Evolutionary conservation across 495 filamentous ascomycete genomes (phyloP).

Genomic region (Ramalina intermedia): DNA sequence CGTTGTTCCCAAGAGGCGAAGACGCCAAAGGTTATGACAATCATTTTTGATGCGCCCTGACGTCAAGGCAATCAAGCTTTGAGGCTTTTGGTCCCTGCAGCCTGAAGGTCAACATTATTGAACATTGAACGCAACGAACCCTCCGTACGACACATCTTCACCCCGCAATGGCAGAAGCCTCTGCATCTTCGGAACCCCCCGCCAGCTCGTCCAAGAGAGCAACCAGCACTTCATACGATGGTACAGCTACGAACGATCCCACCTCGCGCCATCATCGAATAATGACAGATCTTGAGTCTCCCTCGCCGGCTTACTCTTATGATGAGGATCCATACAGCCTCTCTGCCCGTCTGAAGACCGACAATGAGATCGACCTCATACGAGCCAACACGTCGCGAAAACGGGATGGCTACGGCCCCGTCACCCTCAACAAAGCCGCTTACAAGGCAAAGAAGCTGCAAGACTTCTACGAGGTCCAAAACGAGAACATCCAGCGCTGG

Average conservation of each 20-base stretch:
- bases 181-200: constrained; percentile 2
- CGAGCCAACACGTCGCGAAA: constrained; percentile 73
- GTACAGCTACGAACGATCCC: constrained; percentile 25
- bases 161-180: constrained; percentile 16
- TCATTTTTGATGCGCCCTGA: too few species aligned
- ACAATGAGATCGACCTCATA: constrained; percentile 64
- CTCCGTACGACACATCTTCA: constrained; percentile 29
- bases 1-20: too few species aligned
- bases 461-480: constrained; percentile 82
- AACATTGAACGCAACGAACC: not conserved
- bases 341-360: constrained; percentile 61
- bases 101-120: too few species aligned
- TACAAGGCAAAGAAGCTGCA: constrained; percentile 47
- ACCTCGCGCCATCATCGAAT: constrained; percentile 28
- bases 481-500: constrained; percentile 82
- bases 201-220: constrained; percentile 20
- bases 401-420: constrained; percentile 37
- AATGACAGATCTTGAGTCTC: constrained; percentile 45
- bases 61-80: too few species aligned
- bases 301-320: constrained; percentile 40
- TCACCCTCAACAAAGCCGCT: constrained; percentile 28
- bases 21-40: too few species aligned
- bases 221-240: constrained; percentile 30
- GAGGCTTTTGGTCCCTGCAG: too few species aligned
- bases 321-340: constrained; percentile 73